Evolutionary conservation across 1,284 basidiomycete species (phyloP).

Genomic region (Psilocybe mexicana): DNA sequence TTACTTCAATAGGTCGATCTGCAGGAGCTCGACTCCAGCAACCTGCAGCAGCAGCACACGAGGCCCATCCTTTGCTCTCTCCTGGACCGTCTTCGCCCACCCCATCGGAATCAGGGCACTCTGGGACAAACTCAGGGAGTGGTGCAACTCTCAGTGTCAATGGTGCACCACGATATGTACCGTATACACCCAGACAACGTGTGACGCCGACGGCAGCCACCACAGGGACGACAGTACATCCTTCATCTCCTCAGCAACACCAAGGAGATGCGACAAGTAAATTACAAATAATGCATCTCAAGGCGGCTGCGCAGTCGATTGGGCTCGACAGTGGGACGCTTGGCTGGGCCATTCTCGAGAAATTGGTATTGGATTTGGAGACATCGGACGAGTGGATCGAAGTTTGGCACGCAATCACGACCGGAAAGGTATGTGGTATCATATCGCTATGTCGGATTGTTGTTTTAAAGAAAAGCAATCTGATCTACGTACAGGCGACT

Average conservation of each 20-base stretch:
- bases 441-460: background rate
- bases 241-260: slow-evolving; percentile 41
- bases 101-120: slow-evolving; percentile 18
- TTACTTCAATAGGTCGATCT: slow-evolving; percentile 54
- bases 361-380: slow-evolving; percentile 65
- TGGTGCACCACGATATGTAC: slow-evolving; percentile 36
- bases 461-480: background rate
- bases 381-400: slow-evolving; percentile 71
- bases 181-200: slow-evolving; percentile 47
- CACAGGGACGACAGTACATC: slow-evolving; percentile 44
- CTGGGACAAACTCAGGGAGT: slow-evolving; percentile 10
- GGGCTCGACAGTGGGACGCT: slow-evolving; percentile 70
- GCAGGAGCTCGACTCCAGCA: slow-evolving; percentile 45
- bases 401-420: slow-evolving; percentile 65
- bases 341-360: slow-evolving; percentile 86
- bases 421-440: slow-evolving; percentile 60
- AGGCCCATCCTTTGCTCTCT: slow-evolving; percentile 67
- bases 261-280: slow-evolving; percentile 63
- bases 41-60: slow-evolving; percentile 47
- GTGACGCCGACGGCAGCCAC: slow-evolving; percentile 53
- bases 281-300: slow-evolving; percentile 79
- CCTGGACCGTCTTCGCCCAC: slow-evolving; percentile 33
- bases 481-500: slow-evolving; percentile 55
- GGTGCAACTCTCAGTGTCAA: slow-evolving; percentile 15
- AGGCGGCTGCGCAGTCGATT: slow-evolving; percentile 75